phyloP scores from a whole-genome alignment of 345 rosid genomes.

The Salix udensis region DNA sequence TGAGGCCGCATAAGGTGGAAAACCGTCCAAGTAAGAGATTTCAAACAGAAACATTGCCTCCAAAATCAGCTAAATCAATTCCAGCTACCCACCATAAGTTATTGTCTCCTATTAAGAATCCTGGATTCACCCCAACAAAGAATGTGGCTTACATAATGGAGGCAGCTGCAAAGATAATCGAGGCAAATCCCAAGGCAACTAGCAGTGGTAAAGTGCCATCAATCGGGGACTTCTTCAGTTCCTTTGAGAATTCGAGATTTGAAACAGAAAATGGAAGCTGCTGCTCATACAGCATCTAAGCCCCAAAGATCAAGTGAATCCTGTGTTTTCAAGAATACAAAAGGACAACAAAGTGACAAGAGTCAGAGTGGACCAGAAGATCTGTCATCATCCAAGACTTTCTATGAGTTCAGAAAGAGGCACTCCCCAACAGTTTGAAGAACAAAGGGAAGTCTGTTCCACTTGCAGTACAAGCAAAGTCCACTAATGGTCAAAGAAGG shows the following conservation, averaged over 20 bases:
- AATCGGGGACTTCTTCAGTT: constrained; percentile 47
- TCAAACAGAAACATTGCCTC: constrained; percentile 75
- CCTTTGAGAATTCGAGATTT: constrained; percentile 70
- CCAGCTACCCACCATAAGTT: constrained; percentile 57
- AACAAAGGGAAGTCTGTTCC: constrained; percentile 43
- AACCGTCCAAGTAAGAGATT: constrained; percentile 62
- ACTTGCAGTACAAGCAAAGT: constrained; percentile 41
- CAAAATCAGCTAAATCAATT: constrained; percentile 67
- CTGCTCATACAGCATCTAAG: constrained; percentile 43
- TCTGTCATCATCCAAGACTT: constrained; percentile 19
- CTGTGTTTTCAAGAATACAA: constrained; percentile 21
- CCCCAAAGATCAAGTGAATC: constrained; percentile 34
- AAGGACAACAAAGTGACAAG: constrained; percentile 38
- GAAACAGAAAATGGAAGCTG: constrained; percentile 73
- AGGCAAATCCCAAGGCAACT: constrained; percentile 51
- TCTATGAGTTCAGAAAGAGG: constrained; percentile 22
- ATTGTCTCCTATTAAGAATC: constrained; percentile 71
- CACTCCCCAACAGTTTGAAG: constrained; percentile 33
- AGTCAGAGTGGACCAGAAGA: constrained; percentile 25
- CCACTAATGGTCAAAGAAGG: constrained; percentile 36
- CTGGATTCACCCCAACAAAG: constrained; percentile 48
- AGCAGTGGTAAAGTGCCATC: constrained; percentile 40
- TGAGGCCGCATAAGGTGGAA: constrained; percentile 37
- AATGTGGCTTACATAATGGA: constrained; percentile 62
- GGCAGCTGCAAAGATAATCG: constrained; percentile 81